A percentile compares a stretch with the other conserved stretches of the same genome.
Evolutionary conservation across 306 rosid genomes (phyloP).

Genomic region (Corylus americana): DNA sequence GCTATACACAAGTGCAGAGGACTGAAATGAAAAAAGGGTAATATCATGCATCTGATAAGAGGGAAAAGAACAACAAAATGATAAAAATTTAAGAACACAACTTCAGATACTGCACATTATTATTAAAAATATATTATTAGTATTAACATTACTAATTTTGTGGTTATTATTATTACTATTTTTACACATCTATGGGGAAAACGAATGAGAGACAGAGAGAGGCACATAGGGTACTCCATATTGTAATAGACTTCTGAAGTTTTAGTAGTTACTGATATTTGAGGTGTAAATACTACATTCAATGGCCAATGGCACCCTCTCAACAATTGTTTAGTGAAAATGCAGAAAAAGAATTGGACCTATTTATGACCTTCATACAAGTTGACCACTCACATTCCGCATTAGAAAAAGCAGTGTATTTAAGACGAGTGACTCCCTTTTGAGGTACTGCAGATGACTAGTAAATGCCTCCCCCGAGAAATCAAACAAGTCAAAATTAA

Average conservation of each 20-base stretch:
- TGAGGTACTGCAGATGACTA: neutral
- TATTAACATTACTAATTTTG: neutral
- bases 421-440: neutral
- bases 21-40: constrained; percentile 42
- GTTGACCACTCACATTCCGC: neutral
- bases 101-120: neutral
- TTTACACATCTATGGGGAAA: neutral
- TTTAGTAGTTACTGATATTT: neutral
- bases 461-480: neutral
- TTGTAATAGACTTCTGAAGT: neutral
- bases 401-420: neutral
- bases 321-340: neutral
- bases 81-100: neutral
- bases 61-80: neutral
- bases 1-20: constrained; percentile 94
- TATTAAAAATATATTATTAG: neutral
- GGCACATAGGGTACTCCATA: neutral
- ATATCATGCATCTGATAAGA: neutral
- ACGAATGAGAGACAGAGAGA: neutral
- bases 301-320: neutral
- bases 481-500: too few species aligned
- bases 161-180: neutral
- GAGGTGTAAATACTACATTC: neutral
- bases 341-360: neutral
- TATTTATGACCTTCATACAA: neutral